Evolutionary conservation across 139 green algal genomes (phyloP).

Genomic region (Tetradesmus lagerheimii): DNA sequence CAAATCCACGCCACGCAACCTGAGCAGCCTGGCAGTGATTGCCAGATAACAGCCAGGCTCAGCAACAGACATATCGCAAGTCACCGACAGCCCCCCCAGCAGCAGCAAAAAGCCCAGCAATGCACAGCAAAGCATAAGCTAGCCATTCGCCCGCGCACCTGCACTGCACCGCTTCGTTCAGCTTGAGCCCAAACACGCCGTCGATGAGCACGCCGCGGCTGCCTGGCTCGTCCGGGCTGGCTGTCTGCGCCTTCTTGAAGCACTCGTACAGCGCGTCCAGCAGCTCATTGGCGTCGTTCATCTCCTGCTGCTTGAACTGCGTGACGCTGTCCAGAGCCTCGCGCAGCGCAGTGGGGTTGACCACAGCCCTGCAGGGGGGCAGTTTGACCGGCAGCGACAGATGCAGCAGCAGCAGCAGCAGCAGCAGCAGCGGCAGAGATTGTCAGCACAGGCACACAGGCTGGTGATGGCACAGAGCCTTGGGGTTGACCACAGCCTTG

Average conservation of each 20-base stretch:
- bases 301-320: conserved; percentile 70
- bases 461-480: too few relatives aligned
- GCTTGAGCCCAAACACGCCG: conserved; percentile 56
- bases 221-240: neutral
- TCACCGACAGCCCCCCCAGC: too few relatives aligned
- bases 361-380: conserved; percentile 40
- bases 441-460: neutral
- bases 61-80: too few relatives aligned
- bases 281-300: conserved; percentile 72
- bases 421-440: too few relatives aligned
- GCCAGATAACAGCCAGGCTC: too few relatives aligned
- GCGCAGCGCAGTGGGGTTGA: conserved; percentile 73
- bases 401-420: neutral
- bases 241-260: conserved; percentile 45
- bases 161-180: conserved; percentile 67
- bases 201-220: conserved; percentile 56
- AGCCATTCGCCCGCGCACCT: neutral
- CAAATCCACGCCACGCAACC: too few relatives aligned
- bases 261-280: conserved; percentile 58
- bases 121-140: too few relatives aligned
- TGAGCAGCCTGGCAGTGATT: too few relatives aligned
- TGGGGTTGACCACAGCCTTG: too few relatives aligned
- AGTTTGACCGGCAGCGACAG: too few relatives aligned
- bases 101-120: too few relatives aligned
- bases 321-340: conserved; percentile 71